Conservation (phyloP, 2,329 filamentous ascomycete species). For the Xylariaceae sp. region DNA sequence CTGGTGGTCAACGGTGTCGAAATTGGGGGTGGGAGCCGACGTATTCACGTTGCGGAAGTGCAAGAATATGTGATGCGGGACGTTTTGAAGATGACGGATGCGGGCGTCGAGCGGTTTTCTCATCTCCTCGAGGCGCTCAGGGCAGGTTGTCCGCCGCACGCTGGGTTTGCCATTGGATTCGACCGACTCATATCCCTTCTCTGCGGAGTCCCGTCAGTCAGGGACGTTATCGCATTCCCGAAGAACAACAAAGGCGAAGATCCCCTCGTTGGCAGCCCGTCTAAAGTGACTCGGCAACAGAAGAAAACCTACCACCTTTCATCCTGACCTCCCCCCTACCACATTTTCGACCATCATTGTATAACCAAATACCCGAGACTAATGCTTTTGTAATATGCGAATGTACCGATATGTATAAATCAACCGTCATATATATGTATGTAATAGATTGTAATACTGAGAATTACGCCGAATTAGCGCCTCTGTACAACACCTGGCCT, state of each 20-base stretch:
- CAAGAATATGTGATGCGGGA: conserved; percentile 83
- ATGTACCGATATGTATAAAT: too few species aligned
- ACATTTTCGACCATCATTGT: too few species aligned
- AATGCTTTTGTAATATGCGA: too few species aligned
- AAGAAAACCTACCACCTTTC: conserved; percentile 23
- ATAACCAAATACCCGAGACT: too few species aligned
- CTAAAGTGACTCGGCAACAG: conserved; percentile 21
- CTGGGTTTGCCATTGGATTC: conserved; percentile 88
- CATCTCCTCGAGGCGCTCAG: conserved; percentile 80
- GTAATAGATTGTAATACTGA: too few species aligned
- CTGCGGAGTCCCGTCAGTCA: conserved; percentile 69
- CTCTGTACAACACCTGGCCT: too few species aligned
- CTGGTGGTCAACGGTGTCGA: conserved; percentile 94
- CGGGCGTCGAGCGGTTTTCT: conserved; percentile 73
- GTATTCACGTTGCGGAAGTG: conserved; percentile 80
- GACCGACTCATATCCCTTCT: conserved; percentile 81
- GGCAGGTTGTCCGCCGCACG: conserved; percentile 89
- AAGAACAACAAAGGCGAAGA: conserved; percentile 92
- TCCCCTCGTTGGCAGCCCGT: conserved; percentile 72
- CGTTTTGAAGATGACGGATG: conserved; percentile 71
- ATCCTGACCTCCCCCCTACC: too few species aligned
- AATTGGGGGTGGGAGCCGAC: conserved; percentile 84
- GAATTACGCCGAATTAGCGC: too few species aligned
- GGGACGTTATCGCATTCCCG: conserved; percentile 95
- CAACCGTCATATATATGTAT: too few species aligned